These are phyloP conservation scores for Aspergillus texensis DNA, from an alignment of 2,329 filamentous ascomycete genomes.

Conservation along the genomic window DNA sequence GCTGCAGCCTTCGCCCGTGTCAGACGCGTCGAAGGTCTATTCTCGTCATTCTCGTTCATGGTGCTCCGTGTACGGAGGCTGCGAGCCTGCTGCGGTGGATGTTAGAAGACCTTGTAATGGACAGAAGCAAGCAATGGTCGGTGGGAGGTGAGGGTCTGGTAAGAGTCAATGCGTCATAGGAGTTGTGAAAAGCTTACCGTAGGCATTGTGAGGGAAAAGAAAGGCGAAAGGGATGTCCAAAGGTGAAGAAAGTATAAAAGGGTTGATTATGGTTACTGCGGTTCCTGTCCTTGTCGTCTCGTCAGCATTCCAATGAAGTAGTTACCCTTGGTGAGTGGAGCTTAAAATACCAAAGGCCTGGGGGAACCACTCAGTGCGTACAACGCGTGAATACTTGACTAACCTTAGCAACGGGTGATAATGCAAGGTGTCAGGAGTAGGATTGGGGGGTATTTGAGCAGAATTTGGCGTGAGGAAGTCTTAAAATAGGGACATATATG, in stretches of 20 bases:
- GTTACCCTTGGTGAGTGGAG: slow-evolving; percentile 32
- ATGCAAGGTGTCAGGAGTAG: slow-evolving; percentile 23
- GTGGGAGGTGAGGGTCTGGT: slow-evolving; percentile 3
- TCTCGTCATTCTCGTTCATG: slow-evolving; percentile 95
- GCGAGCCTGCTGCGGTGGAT: slow-evolving; percentile 63
- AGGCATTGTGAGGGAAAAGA: slow-evolving; percentile 54
- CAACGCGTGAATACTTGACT: slow-evolving; percentile 40
- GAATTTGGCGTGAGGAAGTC: slow-evolving; percentile 21
- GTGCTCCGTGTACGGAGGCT: slow-evolving; percentile 72
- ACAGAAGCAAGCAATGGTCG: background rate
- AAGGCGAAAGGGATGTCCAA: slow-evolving; percentile 24
- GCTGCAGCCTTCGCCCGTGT: slow-evolving; percentile 91
- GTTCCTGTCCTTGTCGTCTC: slow-evolving; percentile 29
- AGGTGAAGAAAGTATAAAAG: slow-evolving; percentile 23
- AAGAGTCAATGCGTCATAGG: slow-evolving; percentile 19
- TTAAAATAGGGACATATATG: slow-evolving; percentile 26
- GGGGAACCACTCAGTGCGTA: slow-evolving; percentile 33
- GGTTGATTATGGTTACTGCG: slow-evolving; percentile 30
- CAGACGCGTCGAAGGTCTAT: slow-evolving; percentile 75
- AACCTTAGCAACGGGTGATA: slow-evolving; percentile 24
- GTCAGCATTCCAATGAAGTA: slow-evolving; percentile 39
- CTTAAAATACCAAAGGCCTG: slow-evolving; percentile 36
- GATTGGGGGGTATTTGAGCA: slow-evolving; percentile 18
- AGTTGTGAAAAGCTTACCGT: slow-evolving; percentile 51
- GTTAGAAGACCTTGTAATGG: slow-evolving; percentile 23